A percentile compares a stretch with the other conserved stretches of the same genome.
Conservation (phyloP, 305 asterid species). For the Ilex paraguariensis region DNA sequence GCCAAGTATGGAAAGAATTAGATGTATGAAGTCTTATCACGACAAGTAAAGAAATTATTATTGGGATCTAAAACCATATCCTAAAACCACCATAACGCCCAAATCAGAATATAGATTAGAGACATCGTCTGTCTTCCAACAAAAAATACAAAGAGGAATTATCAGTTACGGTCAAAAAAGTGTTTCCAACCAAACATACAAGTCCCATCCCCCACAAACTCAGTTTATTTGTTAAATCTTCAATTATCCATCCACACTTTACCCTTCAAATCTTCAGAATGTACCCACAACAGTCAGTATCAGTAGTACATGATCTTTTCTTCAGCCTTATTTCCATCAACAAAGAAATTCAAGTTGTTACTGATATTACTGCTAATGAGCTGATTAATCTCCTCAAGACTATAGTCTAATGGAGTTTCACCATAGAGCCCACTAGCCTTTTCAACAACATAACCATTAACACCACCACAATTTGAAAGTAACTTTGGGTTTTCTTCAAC, state of each 20-base stretch:
- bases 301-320: slow-evolving; percentile 24
- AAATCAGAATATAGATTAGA: no score
- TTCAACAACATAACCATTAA: slow-evolving; percentile 10
- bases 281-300: slow-evolving; percentile 8
- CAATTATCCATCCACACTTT: not conserved
- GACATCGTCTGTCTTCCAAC: no score
- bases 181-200: no score
- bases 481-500: slow-evolving; percentile 17
- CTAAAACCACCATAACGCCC: no score
- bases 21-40: no score
- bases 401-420: slow-evolving; percentile 43
- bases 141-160: no score
- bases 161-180: no score
- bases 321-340: slow-evolving; percentile 54
- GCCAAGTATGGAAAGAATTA: no score
- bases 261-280: slow-evolving; percentile 1
- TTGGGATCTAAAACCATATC: no score
- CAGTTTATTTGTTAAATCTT: not conserved
- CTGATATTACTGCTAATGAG: slow-evolving; percentile 44
- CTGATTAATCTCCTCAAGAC: slow-evolving; percentile 69
- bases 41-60: no score
- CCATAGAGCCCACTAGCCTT: slow-evolving; percentile 11
- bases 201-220: no score
- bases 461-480: not conserved
- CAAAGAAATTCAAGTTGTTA: slow-evolving; percentile 20